Evolutionary conservation across 2,329 filamentous ascomycete species (phyloP).

Genomic region (Acrodontium crateriforme): DNA sequence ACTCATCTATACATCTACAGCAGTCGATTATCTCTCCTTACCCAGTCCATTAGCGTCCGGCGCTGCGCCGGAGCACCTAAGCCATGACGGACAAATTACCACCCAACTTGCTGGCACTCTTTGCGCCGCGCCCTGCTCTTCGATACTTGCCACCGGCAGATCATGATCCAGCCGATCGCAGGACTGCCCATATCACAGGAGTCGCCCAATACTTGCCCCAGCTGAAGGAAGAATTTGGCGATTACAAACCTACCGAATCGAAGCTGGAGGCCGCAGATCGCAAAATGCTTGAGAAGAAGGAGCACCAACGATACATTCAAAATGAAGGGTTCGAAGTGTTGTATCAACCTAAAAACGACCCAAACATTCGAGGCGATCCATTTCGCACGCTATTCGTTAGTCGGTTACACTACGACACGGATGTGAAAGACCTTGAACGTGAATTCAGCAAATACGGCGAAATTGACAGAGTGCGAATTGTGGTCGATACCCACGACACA

Average conservation of each 20-base stretch:
- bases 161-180: constrained; percentile 67
- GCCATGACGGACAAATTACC: constrained; percentile 96
- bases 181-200: constrained; percentile 58
- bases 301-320: constrained; percentile 48
- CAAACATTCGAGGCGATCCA: constrained; percentile 80
- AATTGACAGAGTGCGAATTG: constrained; percentile 65
- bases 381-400: constrained; percentile 92
- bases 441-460: constrained; percentile 90
- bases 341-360: constrained; percentile 75
- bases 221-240: constrained; percentile 57
- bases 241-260: constrained; percentile 77
- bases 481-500: constrained; percentile 72
- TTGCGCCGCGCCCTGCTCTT: constrained; percentile 83
- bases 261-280: constrained; percentile 83
- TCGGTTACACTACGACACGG: constrained; percentile 76
- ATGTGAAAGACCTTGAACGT: constrained; percentile 77
- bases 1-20: no score
- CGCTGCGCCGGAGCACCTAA: no score
- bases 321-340: constrained; percentile 46
- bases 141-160: constrained; percentile 79
- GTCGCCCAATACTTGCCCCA: constrained; percentile 62
- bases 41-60: no score
- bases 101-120: constrained; percentile 81
- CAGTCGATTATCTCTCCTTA: no score
- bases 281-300: constrained; percentile 66